phyloP scores from a whole-genome alignment of 345 rosid genomes.

The rapeseed (Brassica napus) region DNA sequence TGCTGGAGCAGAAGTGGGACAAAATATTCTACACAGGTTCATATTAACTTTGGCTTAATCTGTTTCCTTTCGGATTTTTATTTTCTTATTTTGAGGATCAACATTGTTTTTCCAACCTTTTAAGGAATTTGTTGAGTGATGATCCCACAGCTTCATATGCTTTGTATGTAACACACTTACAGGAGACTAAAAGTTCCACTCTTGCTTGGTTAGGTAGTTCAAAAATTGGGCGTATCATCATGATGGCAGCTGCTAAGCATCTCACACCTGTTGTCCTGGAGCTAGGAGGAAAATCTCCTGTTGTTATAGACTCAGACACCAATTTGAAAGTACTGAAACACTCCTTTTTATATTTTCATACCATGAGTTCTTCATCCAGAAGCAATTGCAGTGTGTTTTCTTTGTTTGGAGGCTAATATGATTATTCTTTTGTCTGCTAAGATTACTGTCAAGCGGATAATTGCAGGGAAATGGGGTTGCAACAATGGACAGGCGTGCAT shows the following conservation, averaged over 20 bases:
- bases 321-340: constrained; percentile 57
- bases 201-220: constrained; percentile 61
- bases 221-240: constrained; percentile 72
- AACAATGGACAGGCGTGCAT: constrained; percentile 94
- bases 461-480: constrained; percentile 88
- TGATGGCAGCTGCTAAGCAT: constrained; percentile 96
- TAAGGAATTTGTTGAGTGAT: neutral
- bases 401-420: constrained; percentile 10
- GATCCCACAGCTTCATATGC: neutral
- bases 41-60: neutral
- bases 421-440: constrained; percentile 36
- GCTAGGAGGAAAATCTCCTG: constrained; percentile 97
- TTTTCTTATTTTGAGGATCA: neutral
- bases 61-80: neutral
- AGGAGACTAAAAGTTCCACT: neutral
- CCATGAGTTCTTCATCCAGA: neutral
- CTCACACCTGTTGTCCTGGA: constrained; percentile 90
- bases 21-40: constrained; percentile 96
- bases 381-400: neutral
- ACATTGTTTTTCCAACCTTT: neutral
- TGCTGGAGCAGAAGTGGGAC: constrained; percentile 96
- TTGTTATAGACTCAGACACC: constrained; percentile 68
- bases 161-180: neutral
- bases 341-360: neutral
- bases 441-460: constrained; percentile 80